phyloP scores from a whole-genome alignment of 805 yeast species.

The Clavispora vitiphila region DNA sequence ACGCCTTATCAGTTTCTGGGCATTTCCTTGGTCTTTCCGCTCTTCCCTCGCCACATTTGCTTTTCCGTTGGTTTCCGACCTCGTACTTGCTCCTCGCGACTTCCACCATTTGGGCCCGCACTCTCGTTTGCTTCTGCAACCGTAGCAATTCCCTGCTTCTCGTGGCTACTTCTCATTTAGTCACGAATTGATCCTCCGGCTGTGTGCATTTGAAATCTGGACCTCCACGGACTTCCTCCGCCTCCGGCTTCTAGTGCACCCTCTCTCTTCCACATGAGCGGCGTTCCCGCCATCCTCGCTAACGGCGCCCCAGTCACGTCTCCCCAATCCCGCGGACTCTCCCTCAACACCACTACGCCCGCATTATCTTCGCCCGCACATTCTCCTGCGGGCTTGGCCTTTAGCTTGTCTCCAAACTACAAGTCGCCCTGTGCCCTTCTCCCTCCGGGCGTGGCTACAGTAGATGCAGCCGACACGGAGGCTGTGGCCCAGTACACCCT shows the following conservation, averaged over 20 bases:
- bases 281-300: conserved; percentile 1
- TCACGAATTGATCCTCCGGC: too few species aligned
- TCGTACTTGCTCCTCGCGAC: too few species aligned
- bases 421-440: conserved; percentile 10
- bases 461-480: conserved; percentile 8
- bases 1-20: too few species aligned
- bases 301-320: conserved; percentile 1
- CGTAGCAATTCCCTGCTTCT: too few species aligned
- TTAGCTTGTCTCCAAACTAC: conserved; percentile 13
- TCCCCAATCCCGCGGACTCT: conserved; percentile 3
- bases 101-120: too few species aligned
- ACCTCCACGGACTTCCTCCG: too few species aligned
- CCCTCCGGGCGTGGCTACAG: conserved; percentile 8
- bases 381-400: not conserved
- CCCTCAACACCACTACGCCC: conserved; percentile 1
- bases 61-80: too few species aligned
- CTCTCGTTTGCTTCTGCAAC: too few species aligned
- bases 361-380: not conserved
- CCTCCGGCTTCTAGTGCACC: not conserved
- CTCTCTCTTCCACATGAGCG: not conserved
- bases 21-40: not conserved
- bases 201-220: not conserved
- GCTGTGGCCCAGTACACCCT: conserved; percentile 3
- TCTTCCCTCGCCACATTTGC: too few species aligned
- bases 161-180: too few species aligned